Evolutionary conservation across 2,329 filamentous ascomycete genomes (phyloP).

Genomic region (Colletotrichum coccodes): DNA sequence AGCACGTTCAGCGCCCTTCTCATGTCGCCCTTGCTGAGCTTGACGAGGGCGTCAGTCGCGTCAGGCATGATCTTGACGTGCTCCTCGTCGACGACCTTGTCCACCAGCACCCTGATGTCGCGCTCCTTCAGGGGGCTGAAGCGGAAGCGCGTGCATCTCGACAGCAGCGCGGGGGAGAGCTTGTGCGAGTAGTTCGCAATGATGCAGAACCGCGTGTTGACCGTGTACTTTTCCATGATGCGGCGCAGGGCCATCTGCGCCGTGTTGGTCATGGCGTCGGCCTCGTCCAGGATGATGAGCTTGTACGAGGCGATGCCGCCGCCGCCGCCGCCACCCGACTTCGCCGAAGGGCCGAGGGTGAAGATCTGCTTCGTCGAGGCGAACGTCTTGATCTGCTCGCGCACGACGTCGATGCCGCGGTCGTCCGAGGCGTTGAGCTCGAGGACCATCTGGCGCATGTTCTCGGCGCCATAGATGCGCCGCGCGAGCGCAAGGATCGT

Average conservation of each 20-base stretch:
- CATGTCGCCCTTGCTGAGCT: conserved; percentile 95
- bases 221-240: conserved; percentile 99
- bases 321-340: conserved; percentile 44
- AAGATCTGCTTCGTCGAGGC: conserved; percentile 99
- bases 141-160: conserved; percentile 91
- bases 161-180: conserved; percentile 90
- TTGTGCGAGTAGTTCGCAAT: conserved; percentile 99
- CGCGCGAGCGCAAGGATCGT: conserved; percentile 93
- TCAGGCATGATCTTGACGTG: conserved; percentile 83
- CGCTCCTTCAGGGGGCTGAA: conserved; percentile 92
- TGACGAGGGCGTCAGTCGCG: conserved; percentile 85
- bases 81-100: conserved; percentile 90
- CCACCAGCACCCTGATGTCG: conserved; percentile 87
- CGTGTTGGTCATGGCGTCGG: conserved; percentile 99
- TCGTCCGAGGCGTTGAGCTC: conserved; percentile 98
- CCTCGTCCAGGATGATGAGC: conserved; percentile 96
- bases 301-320: conserved; percentile 81
- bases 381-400: conserved; percentile 99
- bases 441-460: conserved; percentile 98
- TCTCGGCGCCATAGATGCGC: conserved; percentile 89
- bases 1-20: conserved; percentile 92
- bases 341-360: conserved; percentile 66
- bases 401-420: conserved; percentile 95
- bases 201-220: conserved; percentile 97
- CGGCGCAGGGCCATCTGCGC: conserved; percentile 96